These are phyloP conservation scores for Saccharomyces jurei DNA, from an alignment of 805 yeast species.

Conservation along the genomic window DNA sequence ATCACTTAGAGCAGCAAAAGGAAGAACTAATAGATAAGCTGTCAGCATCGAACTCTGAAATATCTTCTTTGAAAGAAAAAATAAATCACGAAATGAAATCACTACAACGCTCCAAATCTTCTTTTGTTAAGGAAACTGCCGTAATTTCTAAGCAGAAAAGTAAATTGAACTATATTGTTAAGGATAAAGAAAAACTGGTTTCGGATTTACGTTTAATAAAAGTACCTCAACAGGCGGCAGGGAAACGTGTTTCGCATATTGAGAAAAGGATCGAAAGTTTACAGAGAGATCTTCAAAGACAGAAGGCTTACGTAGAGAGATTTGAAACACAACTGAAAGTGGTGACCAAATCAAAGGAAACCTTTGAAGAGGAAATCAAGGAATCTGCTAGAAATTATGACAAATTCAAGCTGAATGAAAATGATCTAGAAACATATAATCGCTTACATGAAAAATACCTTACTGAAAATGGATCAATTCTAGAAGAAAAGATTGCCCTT, in stretches of 20 bases:
- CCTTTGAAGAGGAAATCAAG: slow-evolving; percentile 29
- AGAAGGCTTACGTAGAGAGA: slow-evolving; percentile 35
- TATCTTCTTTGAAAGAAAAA: slow-evolving; percentile 29
- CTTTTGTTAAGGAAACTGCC: slow-evolving; percentile 41
- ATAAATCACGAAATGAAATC: slow-evolving; percentile 32
- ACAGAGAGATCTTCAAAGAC: slow-evolving; percentile 44
- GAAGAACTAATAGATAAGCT: slow-evolving; percentile 19
- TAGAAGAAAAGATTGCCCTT: slow-evolving; percentile 41
- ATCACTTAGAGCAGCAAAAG: slow-evolving; percentile 43
- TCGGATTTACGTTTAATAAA: slow-evolving; percentile 53
- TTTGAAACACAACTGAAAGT: slow-evolving; percentile 41
- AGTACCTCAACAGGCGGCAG: slow-evolving; percentile 44
- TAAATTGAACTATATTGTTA: slow-evolving; percentile 31
- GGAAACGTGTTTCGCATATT: slow-evolving; percentile 39
- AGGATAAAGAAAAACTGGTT: slow-evolving; percentile 36
- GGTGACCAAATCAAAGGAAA: slow-evolving; percentile 35
- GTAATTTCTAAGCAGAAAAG: slow-evolving; percentile 36
- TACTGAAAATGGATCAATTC: slow-evolving; percentile 48
- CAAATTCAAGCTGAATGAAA: slow-evolving; percentile 37
- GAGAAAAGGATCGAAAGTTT: slow-evolving; percentile 45
- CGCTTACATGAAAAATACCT: slow-evolving; percentile 48
- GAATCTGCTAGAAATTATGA: slow-evolving; percentile 21
- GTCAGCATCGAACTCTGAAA: slow-evolving; percentile 19
- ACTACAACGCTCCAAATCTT: slow-evolving; percentile 33
- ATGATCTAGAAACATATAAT: slow-evolving; percentile 52